Conservation (phyloP, 1,284 basidiomycete genomes). For the Microbotryomycetes sp. region DNA sequence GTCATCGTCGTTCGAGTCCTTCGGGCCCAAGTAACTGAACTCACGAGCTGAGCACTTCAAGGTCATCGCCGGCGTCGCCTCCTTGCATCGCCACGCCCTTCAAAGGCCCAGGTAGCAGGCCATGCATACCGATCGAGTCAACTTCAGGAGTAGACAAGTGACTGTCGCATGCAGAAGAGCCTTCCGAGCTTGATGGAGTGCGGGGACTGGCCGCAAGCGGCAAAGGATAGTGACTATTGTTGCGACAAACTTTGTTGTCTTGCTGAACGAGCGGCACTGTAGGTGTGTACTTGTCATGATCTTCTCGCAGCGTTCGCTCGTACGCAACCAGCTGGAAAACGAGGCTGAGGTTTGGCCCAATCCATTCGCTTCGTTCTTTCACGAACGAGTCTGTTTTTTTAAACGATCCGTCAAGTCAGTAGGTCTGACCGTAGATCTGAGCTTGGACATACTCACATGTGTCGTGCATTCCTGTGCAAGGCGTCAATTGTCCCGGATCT, state of each 20-base stretch:
- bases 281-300: slow-evolving; percentile 10
- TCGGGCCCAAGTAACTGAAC: background rate
- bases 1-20: background rate
- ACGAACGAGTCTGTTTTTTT: slow-evolving; percentile 35
- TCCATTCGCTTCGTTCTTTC: slow-evolving; percentile 77
- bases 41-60: background rate
- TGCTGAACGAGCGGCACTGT: slow-evolving; percentile 51
- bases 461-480: slow-evolving; percentile 69
- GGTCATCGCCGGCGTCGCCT: background rate
- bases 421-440: background rate
- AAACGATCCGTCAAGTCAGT: slow-evolving; percentile 6
- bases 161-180: slow-evolving; percentile 6
- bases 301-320: slow-evolving; percentile 61
- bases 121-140: slow-evolving; percentile 14
- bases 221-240: slow-evolving; percentile 65
- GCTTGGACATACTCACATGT: slow-evolving; percentile 71
- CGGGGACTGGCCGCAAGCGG: slow-evolving; percentile 7
- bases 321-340: slow-evolving; percentile 96
- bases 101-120: slow-evolving; percentile 10
- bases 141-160: slow-evolving; percentile 27
- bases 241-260: slow-evolving; percentile 69
- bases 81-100: slow-evolving; percentile 15
- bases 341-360: slow-evolving; percentile 91
- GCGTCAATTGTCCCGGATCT: slow-evolving; percentile 14
- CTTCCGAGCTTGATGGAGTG: slow-evolving; percentile 17